phyloP scores from a whole-genome alignment of 306 rosid species.

The Trifolium subterraneum region DNA sequence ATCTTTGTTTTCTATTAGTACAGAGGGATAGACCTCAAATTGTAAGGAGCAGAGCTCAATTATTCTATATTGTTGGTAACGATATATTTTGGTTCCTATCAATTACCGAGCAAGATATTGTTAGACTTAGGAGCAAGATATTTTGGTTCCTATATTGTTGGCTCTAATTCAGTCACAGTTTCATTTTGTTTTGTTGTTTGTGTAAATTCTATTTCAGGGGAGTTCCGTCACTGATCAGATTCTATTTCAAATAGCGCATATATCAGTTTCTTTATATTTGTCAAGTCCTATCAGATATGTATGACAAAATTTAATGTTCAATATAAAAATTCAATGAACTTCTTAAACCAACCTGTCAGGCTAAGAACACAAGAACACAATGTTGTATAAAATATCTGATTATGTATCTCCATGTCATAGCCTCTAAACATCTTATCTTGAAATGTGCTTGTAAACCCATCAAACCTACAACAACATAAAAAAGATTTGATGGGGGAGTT shows the following conservation, averaged over 20 bases:
- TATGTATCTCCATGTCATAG: constrained; percentile 97
- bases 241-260: background rate
- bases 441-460: constrained; percentile 98
- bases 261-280: constrained; percentile 5
- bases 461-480: constrained; percentile 52
- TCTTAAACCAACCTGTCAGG: constrained; percentile 70
- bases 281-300: background rate
- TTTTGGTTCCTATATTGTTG: too few species aligned
- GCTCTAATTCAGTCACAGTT: background rate
- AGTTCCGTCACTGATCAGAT: background rate
- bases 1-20: too few species aligned
- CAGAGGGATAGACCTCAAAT: too few species aligned
- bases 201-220: background rate
- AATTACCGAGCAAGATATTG: too few species aligned
- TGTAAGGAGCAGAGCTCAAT: too few species aligned
- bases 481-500: constrained; percentile 25
- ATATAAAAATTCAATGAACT: constrained; percentile 30
- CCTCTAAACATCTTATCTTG: constrained; percentile 96
- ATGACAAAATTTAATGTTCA: constrained; percentile 29
- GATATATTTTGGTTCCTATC: too few species aligned
- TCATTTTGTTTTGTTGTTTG: background rate
- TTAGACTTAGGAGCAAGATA: too few species aligned
- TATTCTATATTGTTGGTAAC: too few species aligned
- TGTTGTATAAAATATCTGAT: constrained; percentile 95
- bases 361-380: constrained; percentile 90